Evolutionary conservation across 2,329 filamentous ascomycete genomes (phyloP).

Genomic region (Sporothrix inflata): DNA sequence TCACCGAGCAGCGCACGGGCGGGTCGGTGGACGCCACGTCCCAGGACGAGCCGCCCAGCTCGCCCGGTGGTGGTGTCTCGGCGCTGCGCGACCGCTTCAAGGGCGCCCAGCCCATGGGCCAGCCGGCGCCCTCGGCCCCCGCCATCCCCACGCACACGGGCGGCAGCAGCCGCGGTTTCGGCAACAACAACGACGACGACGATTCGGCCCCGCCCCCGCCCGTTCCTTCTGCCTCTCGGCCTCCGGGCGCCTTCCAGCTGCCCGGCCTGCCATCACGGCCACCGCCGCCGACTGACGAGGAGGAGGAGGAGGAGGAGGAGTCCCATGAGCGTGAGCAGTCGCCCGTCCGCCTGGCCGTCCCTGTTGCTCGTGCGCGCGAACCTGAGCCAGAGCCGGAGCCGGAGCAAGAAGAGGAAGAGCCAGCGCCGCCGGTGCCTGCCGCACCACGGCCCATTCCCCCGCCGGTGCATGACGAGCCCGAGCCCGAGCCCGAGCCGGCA

Average conservation of each 20-base stretch:
- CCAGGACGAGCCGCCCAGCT: slow-evolving; percentile 51
- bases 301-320: slow-evolving; percentile 58
- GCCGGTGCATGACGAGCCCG: slow-evolving; percentile 57
- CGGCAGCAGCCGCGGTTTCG: slow-evolving; percentile 26
- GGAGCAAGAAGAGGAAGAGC: slow-evolving; percentile 33
- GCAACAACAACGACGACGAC: slow-evolving; percentile 37
- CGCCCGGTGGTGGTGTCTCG: slow-evolving; percentile 66
- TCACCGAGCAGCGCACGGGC: slow-evolving; percentile 66
- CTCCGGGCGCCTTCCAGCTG: slow-evolving; percentile 75
- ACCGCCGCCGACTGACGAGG: slow-evolving; percentile 55
- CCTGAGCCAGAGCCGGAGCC: slow-evolving; percentile 54
- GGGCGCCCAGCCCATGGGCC: slow-evolving; percentile 71
- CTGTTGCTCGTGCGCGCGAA: slow-evolving; percentile 64
- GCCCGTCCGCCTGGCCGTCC: slow-evolving; percentile 83
- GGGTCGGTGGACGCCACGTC: slow-evolving; percentile 49
- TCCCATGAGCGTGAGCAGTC: slow-evolving; percentile 63
- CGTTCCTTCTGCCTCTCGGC: slow-evolving; percentile 66
- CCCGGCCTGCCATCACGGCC: slow-evolving; percentile 72
- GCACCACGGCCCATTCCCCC: slow-evolving; percentile 57
- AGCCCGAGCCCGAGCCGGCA: slow-evolving; percentile 66
- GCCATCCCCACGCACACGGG: slow-evolving; percentile 44
- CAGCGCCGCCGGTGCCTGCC: slow-evolving; percentile 50
- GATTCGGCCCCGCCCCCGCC: slow-evolving; percentile 64
- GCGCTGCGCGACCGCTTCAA: slow-evolving; percentile 83
- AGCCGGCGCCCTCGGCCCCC: slow-evolving; percentile 42